Conservation (phyloP, 495 filamentous ascomycete genomes). For the Lasiosphaeriaceae sp. region DNA sequence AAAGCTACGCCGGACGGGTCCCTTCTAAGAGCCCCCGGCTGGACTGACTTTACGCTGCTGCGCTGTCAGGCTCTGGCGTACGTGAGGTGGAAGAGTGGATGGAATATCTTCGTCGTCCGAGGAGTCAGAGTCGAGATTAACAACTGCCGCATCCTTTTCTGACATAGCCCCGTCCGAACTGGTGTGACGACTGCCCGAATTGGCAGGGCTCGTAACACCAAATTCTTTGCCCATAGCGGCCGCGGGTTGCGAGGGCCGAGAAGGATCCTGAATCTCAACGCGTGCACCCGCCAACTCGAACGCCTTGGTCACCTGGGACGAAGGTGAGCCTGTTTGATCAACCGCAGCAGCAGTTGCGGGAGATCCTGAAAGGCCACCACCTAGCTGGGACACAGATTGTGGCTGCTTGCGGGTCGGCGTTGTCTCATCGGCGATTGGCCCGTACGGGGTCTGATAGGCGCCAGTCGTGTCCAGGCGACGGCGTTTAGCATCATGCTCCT, state of each 20-base stretch:
- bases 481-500: conserved; percentile 30
- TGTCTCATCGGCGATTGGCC: conserved; percentile 10
- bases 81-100: conserved; percentile 30
- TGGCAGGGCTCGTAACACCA: background rate
- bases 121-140: conserved; percentile 27
- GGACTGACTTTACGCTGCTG: background rate
- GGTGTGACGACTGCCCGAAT: background rate
- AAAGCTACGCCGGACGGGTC: background rate
- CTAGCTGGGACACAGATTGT: conserved; percentile 28
- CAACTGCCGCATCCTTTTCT: background rate
- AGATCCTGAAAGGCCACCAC: conserved; percentile 26
- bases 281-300: conserved; percentile 7
- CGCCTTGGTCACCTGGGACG: conserved; percentile 10
- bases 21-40: background rate
- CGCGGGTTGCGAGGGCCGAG: background rate
- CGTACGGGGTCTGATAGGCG: conserved; percentile 13
- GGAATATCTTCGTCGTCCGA: conserved; percentile 42
- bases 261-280: conserved; percentile 18
- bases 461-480: conserved; percentile 22
- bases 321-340: conserved; percentile 27
- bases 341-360: conserved; percentile 27
- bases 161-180: background rate
- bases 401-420: conserved; percentile 25
- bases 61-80: conserved; percentile 13
- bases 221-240: background rate